Base-by-base conservation (phyloP, 2,329 filamentous ascomycete species). In the Nemania diffusa region DNA sequence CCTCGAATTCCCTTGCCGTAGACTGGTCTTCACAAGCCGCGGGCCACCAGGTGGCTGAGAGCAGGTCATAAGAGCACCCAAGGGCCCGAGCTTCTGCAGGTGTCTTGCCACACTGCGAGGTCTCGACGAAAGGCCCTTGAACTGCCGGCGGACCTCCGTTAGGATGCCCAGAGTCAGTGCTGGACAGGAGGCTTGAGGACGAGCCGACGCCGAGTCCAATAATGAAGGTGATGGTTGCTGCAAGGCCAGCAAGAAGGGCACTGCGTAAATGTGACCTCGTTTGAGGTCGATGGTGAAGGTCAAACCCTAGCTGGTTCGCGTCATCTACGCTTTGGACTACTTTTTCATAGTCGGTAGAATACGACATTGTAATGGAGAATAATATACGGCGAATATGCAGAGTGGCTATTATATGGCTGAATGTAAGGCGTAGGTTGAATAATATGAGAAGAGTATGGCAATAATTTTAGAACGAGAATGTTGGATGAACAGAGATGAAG, bases 51-150 rank as follows among this genome's bases (percentile, higher is more conserved):
- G 50, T 52, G 5, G 50, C 27, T n/a, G 50, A 52, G 15, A 52
- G 50, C 7, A 52, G 26, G 50, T 52, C 50, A n/a, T 52, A 52
- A 34, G 50, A 52, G 17, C 50, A 52, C 50, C 50, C 50, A 15
- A 52, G 17, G 17, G 26, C 26, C 6, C 50, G 50, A 4, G 50
- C 50, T 17, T 52, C 50, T 32, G 50, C 50, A 32, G 50, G 50
- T 29, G 50, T 52, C 6, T 26, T 29, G 3, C 50, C 50, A 26
- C 50, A 52, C 50, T 52, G 50, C 15, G 50, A 52, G 6, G 50
- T 52, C 27, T 52, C 50, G 27, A 52, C 50, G 13, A 52, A 52
- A 26, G 50, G 50, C 2, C 50, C 50, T 3, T 52, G 50, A 15
- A 52, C 15, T 8, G 15, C 5, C 27, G n/a, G 26, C 20, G 27